These are phyloP conservation scores for Rhizophora apiculata DNA, from an alignment of 345 rosid genomes.

Conservation along the genomic window DNA sequence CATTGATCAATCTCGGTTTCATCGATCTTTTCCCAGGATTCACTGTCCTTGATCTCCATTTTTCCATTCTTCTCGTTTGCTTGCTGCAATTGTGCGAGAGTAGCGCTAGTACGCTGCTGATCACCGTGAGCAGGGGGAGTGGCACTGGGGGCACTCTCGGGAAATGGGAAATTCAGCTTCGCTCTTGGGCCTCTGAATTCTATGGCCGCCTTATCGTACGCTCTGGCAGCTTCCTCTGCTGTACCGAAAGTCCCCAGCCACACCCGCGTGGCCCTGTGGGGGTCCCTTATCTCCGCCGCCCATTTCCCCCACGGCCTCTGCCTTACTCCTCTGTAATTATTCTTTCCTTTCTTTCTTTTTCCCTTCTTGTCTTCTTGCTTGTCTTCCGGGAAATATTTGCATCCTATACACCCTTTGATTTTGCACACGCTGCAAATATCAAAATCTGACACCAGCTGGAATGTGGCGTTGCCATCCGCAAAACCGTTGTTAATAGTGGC, in stretches of 20 bases:
- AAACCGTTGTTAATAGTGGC: not conserved
- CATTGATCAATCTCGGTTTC: conserved; percentile 49
- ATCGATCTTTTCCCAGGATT: conserved; percentile 25
- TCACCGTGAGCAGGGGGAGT: not conserved
- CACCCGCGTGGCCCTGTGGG: conserved; percentile 65
- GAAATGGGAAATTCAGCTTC: conserved; percentile 55
- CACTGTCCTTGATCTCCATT: conserved; percentile 19
- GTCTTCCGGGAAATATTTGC: conserved; percentile 49
- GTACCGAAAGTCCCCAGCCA: conserved; percentile 95
- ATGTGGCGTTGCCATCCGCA: not conserved
- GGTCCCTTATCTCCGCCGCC: conserved; percentile 97
- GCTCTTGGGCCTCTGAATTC: conserved; percentile 51
- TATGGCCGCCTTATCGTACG: conserved; percentile 77
- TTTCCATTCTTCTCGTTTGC: not conserved
- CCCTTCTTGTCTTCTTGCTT: conserved; percentile 8
- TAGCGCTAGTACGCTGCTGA: not conserved
- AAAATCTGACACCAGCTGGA: conserved; percentile 31
- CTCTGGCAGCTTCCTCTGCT: conserved; percentile 89
- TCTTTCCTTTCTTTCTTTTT: conserved; percentile 44
- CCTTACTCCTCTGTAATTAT: conserved; percentile 89
- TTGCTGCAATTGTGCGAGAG: not conserved
- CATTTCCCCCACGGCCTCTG: conserved; percentile 99
- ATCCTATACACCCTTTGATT: conserved; percentile 69
- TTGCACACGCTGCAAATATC: conserved; percentile 63
- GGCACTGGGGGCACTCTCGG: conserved; percentile 24